Conservation (phyloP, 805 yeast species). For the Candida pseudoglaebosa region DNA sequence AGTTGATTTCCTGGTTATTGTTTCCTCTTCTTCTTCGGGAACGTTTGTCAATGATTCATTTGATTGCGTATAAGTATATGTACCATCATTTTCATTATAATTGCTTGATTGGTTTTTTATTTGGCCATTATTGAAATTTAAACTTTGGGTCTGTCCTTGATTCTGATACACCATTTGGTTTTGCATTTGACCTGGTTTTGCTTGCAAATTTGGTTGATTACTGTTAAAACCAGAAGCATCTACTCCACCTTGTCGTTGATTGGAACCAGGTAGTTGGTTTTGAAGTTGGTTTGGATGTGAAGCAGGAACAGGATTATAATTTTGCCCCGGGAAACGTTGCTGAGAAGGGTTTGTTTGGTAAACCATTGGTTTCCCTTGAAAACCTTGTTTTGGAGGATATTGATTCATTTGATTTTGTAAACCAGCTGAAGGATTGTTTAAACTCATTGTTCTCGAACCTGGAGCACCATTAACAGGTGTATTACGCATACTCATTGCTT, state of each 20-base stretch:
- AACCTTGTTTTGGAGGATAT: conserved; percentile 2
- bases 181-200: conserved; percentile 6
- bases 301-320: conserved; percentile 1
- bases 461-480: not conserved
- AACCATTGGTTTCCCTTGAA: conserved; percentile 1
- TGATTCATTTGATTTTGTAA: conserved; percentile 2
- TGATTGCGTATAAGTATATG: conserved; percentile 11
- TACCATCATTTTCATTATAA: not conserved
- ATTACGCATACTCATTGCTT: conserved; percentile 6
- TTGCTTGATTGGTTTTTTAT: not conserved
- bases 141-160: not conserved
- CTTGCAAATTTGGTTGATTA: conserved; percentile 1
- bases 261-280: conserved; percentile 4
- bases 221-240: not conserved
- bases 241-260: conserved; percentile 5
- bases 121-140: not conserved
- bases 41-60: conserved; percentile 33
- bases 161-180: not conserved
- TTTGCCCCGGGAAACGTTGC: not conserved
- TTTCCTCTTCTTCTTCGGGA: conserved; percentile 34
- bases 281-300: conserved; percentile 6
- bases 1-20: conserved; percentile 1
- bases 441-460: conserved; percentile 16
- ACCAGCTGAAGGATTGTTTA: conserved; percentile 5
- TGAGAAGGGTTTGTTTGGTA: not conserved